phyloP scores from a whole-genome alignment of 2,329 filamentous ascomycete genomes.

The Cladosporium sp. region DNA sequence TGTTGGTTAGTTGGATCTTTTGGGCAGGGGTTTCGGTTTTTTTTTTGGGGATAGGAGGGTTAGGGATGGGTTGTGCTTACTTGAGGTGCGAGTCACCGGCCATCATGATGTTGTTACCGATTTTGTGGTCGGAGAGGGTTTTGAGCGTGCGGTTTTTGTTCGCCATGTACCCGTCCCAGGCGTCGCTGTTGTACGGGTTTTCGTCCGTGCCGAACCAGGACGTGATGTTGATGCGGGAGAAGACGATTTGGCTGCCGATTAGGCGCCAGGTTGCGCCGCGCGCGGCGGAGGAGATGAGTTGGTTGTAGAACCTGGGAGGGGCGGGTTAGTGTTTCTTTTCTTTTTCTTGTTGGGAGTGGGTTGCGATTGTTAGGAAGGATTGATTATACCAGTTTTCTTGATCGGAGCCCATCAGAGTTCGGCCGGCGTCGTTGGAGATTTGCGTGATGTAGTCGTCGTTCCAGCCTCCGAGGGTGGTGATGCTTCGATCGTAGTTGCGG shows the following conservation, averaged over 20 bases:
- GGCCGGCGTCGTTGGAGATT: conserved; percentile 26
- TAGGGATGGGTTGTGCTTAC: background rate
- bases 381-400: conserved; percentile 32
- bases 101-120: conserved; percentile 66
- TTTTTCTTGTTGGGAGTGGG: background rate
- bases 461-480: conserved; percentile 43
- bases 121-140: conserved; percentile 56
- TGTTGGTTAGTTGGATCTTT: conserved; percentile 16
- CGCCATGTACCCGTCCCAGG: conserved; percentile 60
- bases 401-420: conserved; percentile 23
- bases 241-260: conserved; percentile 64
- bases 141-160: conserved; percentile 66
- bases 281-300: conserved; percentile 37
- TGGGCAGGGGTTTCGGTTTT: too few species aligned
- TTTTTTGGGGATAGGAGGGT: conserved; percentile 16
- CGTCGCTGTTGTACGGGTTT: conserved; percentile 44
- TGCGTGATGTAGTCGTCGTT: conserved; percentile 42
- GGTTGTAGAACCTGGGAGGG: conserved; percentile 49
- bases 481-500: conserved; percentile 39
- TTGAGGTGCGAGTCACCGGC: conserved; percentile 59
- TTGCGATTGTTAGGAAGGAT: background rate
- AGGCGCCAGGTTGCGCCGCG: conserved; percentile 64
- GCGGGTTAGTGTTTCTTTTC: too few species aligned
- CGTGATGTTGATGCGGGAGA: conserved; percentile 50
- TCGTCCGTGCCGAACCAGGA: conserved; percentile 32